These are phyloP conservation scores for Chalciporus sphaerocephalus DNA, from an alignment of 768 basidiomycete genomes.

Conservation along the genomic window DNA sequence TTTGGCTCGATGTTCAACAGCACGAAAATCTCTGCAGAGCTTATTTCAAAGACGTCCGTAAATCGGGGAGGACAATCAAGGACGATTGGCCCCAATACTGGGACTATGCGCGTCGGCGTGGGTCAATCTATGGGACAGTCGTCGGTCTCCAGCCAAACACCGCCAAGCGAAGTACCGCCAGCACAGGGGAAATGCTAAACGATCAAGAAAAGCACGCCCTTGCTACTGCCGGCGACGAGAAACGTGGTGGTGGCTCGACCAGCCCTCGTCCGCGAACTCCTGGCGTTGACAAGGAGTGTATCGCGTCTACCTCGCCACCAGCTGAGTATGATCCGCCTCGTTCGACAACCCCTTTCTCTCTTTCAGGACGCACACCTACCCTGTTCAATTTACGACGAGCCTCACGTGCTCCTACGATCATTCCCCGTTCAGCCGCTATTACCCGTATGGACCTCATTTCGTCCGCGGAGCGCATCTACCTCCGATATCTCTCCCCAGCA, in stretches of 20 bases:
- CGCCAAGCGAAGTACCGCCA: slow-evolving; percentile 76
- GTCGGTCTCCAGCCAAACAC: slow-evolving; percentile 63
- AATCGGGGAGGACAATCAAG: slow-evolving; percentile 87
- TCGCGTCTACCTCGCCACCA: slow-evolving; percentile 44
- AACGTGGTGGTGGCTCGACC: slow-evolving; percentile 51
- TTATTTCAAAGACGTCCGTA: slow-evolving; percentile 98
- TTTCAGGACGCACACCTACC: slow-evolving; percentile 70
- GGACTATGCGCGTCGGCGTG: slow-evolving; percentile 87
- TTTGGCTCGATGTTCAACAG: slow-evolving; percentile 99
- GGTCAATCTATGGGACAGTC: slow-evolving; percentile 89
- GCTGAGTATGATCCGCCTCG: slow-evolving; percentile 50
- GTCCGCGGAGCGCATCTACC: slow-evolving; percentile 94
- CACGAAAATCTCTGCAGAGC: slow-evolving; percentile 98
- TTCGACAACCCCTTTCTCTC: slow-evolving; percentile 75
- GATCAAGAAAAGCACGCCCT: slow-evolving; percentile 71
- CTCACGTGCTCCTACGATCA: slow-evolving; percentile 89
- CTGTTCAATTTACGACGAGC: slow-evolving; percentile 73
- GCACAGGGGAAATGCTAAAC: slow-evolving; percentile 65
- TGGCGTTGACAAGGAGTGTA: slow-evolving; percentile 32
- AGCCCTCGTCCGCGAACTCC: slow-evolving; percentile 52
- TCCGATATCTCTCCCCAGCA: slow-evolving; percentile 84
- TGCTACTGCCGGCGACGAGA: slow-evolving; percentile 42
- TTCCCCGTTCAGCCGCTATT: slow-evolving; percentile 88
- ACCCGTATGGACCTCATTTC: slow-evolving; percentile 84
- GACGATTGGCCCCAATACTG: slow-evolving; percentile 99